Evolutionary conservation across 768 basidiomycete genomes (phyloP).

Genomic region (Podaxis rugospora): DNA sequence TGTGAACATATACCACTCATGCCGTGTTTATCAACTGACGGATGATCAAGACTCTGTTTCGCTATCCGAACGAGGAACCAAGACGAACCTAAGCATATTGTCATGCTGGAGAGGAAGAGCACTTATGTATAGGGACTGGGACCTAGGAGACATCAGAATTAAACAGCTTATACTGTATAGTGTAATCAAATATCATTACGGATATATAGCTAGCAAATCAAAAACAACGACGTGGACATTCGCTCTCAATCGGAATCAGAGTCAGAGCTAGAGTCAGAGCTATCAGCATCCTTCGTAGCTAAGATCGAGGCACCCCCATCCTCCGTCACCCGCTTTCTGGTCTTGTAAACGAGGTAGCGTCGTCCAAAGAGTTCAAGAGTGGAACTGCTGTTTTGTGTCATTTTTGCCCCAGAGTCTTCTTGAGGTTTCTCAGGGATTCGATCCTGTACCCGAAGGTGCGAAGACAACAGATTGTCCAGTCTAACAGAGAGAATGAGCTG

Average conservation of each 20-base stretch:
- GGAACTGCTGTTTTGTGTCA: not conserved
- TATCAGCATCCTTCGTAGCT: constrained; percentile 22
- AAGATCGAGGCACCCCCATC: constrained; percentile 66
- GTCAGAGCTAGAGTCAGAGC: not conserved
- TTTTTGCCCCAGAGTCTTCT: not conserved
- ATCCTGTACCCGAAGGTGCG: constrained; percentile 54
- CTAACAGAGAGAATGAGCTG: constrained; percentile 27
- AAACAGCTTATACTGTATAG: not conserved
- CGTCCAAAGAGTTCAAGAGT: constrained; percentile 45
- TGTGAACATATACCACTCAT: too few species aligned
- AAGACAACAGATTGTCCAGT: constrained; percentile 70
- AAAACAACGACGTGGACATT: not conserved
- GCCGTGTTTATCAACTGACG: too few species aligned
- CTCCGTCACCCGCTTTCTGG: constrained; percentile 52
- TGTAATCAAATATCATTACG: not conserved
- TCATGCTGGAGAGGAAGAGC: too few species aligned
- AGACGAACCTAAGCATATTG: too few species aligned
- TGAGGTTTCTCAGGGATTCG: not conserved
- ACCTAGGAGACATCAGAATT: too few species aligned
- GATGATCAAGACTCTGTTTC: too few species aligned
- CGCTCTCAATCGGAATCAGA: not conserved
- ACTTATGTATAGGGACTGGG: too few species aligned
- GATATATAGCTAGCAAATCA: not conserved
- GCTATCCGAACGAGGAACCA: too few species aligned
- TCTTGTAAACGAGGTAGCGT: constrained; percentile 55